Percentiles rank a stretch among this genome's conserved stretches.
phyloP scores from a whole-genome alignment of 1,284 basidiomycete species.

The Heterobasidion irregulare region DNA sequence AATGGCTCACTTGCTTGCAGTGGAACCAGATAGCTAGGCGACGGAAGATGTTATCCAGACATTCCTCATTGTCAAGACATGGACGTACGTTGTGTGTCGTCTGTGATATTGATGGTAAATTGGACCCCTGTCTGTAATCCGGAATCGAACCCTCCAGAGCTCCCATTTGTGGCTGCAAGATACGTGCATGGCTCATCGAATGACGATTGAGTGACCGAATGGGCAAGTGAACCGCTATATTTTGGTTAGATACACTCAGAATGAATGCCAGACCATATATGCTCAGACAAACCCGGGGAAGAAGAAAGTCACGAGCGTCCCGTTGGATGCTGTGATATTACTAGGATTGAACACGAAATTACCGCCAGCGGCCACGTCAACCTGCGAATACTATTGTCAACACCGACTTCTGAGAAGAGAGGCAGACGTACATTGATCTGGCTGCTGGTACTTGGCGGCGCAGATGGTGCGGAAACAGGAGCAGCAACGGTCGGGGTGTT shows the following conservation, averaged over 20 bases:
- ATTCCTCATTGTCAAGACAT: not conserved
- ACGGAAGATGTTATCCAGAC: not conserved
- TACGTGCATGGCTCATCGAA: slow-evolving; percentile 41
- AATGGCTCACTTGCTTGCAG: slow-evolving; percentile 49
- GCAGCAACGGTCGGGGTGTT: slow-evolving; percentile 10
- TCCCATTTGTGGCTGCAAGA: slow-evolving; percentile 28
- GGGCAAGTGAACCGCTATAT: slow-evolving; percentile 15
- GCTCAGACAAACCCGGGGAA: slow-evolving; percentile 34
- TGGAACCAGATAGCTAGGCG: slow-evolving; percentile 53
- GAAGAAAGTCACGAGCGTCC: slow-evolving; percentile 43
- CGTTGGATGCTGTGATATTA: slow-evolving; percentile 39
- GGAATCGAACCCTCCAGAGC: slow-evolving; percentile 41
- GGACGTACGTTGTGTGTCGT: slow-evolving; percentile 35
- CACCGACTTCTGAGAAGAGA: not conserved
- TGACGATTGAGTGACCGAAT: slow-evolving; percentile 49
- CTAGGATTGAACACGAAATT: slow-evolving; percentile 34
- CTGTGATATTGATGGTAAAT: slow-evolving; percentile 43
- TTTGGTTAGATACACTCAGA: not conserved
- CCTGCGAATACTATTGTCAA: slow-evolving; percentile 20
- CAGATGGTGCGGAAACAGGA: slow-evolving; percentile 26
- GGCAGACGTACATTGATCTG: slow-evolving; percentile 32
- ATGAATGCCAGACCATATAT: not conserved
- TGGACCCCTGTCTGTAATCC: slow-evolving; percentile 29
- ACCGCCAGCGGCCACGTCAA: slow-evolving; percentile 34
- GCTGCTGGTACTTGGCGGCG: slow-evolving; percentile 31